Base-by-base conservation (phyloP, 257 asterid genomes). In the Agastache rugosa region DNA sequence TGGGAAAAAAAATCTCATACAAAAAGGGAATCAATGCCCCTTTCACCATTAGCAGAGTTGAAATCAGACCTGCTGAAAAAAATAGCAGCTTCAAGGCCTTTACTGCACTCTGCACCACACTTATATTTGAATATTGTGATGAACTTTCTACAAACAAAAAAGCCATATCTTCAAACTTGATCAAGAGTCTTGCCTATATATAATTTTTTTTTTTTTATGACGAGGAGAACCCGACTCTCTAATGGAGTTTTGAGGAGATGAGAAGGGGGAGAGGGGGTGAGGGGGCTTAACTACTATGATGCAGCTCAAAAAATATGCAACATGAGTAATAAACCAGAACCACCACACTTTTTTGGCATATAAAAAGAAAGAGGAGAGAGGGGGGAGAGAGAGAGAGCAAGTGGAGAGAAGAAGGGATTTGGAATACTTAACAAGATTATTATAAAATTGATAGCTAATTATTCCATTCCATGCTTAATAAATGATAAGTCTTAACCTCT, bases 31-130 rank as follows among this genome's bases (percentile, higher is more conserved):
- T 54, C 5, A 71, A 12, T 19, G 87, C 80, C 25, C 70, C 79
- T 80, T 78, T 85, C 41, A 83, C 55, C 82, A 75, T 79, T 5
- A 77, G 11, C 47, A 78, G 29, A 67, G 76, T 73, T 6, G 83
- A 87, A 71, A 86, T 0, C 0, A 86, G 41, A 9, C 87, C 89
- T 10, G 87, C 81, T 10, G 78, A 76, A 16, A 88, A 63, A 55
- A 88, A 77, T 20, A 83, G 67, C 72, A 84, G 75, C 65, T 82
- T 87, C 75, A 85, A 19, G 53, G 75, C 81, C 66, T 80, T 67
- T 2, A 79, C 51, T 17, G 72, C 78, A 17, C 61, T 77, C 45
- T 80, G 84, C 31, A 79, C 1, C 11, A 75, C 11, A 45, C 79
- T 69, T 34, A 17, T 71, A 17, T 45, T 82, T 67, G 16, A 67